Base-by-base conservation (phyloP, 768 basidiomycete genomes). In the Xerocomellus dryophilus region DNA sequence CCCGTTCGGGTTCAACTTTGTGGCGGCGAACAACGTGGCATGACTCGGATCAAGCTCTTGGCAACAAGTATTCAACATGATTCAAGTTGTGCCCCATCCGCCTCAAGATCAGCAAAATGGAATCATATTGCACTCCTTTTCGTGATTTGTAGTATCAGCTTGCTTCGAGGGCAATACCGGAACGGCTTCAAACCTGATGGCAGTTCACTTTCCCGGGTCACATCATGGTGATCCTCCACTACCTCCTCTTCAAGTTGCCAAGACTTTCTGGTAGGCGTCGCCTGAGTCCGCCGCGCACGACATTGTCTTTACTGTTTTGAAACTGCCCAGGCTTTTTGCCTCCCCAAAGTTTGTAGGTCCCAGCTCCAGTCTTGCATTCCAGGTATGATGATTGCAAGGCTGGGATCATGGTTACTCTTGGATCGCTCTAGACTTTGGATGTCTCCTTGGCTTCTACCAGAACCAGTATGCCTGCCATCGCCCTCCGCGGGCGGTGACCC, bases 381-480 rank as follows among this genome's bases (percentile, higher is more conserved):
- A n/a, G 50, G 57, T 43, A 50, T 51, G 41, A 40, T 8, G 27
- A 34, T 53, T 63, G 45, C 51, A 25, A 6, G 32, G 17, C 27
- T 43, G 17, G 50, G 43, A 23, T 20, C 21, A 34, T 25, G 18
- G 7, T 42, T 45, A 12, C 35, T 48, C 43, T 34, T 47, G 39
- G 42, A 25, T 40, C 21, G 31, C 40, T 45, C 52, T 50, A 36
- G 61, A 55, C 46, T 25, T 38, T 52, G 32, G 17, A 17, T 31
- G 35, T 27, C 12, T 34, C 51, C 61, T 60, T 61, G 59, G 51
- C 58, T n/a, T n/a, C 36, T 32, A 21, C 43, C 50, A 40, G 31
- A 31, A 32, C 21, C 12, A 14, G 34, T 27, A 31, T 41, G 14
- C 39, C 18, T 42, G 20, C 23, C 41, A 11, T 48, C 7, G 4